A percentile compares a stretch with the other conserved stretches of the same genome.
phyloP scores from a whole-genome alignment of 495 filamentous ascomycete species.

The Podospora pseudoanserina region DNA sequence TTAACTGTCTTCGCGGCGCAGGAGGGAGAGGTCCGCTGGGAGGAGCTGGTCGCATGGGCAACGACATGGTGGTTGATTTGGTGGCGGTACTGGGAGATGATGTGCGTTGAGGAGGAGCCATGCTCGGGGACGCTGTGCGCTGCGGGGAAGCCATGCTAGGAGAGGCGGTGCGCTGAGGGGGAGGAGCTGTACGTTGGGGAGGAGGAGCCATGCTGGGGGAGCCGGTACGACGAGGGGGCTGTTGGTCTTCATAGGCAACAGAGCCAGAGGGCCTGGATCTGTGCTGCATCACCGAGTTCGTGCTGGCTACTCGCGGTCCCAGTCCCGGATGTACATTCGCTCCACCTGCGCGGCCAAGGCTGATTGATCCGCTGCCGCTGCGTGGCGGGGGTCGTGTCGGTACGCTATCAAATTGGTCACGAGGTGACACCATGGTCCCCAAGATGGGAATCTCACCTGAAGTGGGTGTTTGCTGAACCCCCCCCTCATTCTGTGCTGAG shows the following conservation, averaged over 20 bases:
- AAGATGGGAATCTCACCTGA: constrained; percentile 66
- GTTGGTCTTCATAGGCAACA: constrained; percentile 3
- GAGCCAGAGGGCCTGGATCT: constrained; percentile 3
- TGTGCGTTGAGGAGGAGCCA: constrained; percentile 4
- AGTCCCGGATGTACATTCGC: constrained; percentile 49
- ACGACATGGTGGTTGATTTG: constrained; percentile 37
- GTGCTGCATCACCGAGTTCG: constrained; percentile 23
- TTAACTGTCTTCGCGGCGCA: constrained; percentile 42
- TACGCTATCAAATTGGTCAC: constrained; percentile 38
- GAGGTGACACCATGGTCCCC: constrained; percentile 41
- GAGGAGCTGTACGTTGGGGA: constrained; percentile 4
- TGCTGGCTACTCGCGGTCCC: constrained; percentile 45
- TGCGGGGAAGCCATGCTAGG: background rate
- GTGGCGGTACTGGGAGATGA: background rate
- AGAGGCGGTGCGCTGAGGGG: background rate
- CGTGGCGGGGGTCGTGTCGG: constrained; percentile 41
- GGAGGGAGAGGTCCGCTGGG: constrained; percentile 42
- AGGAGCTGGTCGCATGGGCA: constrained; percentile 49
- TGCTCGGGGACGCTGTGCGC: constrained; percentile 1
- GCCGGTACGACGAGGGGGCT: constrained; percentile 1
- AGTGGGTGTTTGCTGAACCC: constrained; percentile 52
- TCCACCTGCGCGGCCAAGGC: constrained; percentile 42
- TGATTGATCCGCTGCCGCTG: constrained; percentile 37
- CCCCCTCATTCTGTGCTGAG: constrained; percentile 30
- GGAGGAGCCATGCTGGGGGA: constrained; percentile 8